Evolutionary conservation across 306 rosid species (phyloP), one percentile per base, ranked within the genome.

Genomic region (Corylus americana): DNA sequence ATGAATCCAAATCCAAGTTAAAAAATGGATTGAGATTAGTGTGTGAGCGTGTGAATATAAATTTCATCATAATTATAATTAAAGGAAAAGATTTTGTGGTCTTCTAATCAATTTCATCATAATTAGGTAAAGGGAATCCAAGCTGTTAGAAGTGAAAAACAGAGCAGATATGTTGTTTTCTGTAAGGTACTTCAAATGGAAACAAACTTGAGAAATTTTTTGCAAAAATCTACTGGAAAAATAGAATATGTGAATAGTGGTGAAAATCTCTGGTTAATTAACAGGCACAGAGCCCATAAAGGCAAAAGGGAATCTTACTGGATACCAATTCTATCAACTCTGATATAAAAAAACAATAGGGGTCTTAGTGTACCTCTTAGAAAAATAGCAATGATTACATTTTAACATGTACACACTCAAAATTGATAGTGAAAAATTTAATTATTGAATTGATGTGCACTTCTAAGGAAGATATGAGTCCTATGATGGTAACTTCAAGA

Each of bases 51-150:
- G 53, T 12, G 5, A 0, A 49, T 12, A 29, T 27, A 44, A 62
- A 27, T 27, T 62, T 62, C 69, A 62, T 62, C 69, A n/a, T 53
- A 27, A 29, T 54, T 22, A 66, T 31, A 31, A 31, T 31, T 31
- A 31, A 31, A 31, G 35, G 35, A 31, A 31, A 31, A 31, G 35
- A 31, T 31, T 31, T 59, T 25, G 25, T 25, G 35, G 66, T 11
- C 66, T 59, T 0, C 25, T 35, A 29, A 29, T 27, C 44, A 62
- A 27, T 27, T 62, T 62, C 69, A 29, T 62, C 69, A n/a, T 53
- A 20, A 29, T 54, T 22, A 66, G 17, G 71, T 4, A 48, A 78
- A 22, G 49, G 67, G 77, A 73, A 73, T 51, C 31, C 35, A 70
- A 76, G 70, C 47, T 7, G 47, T 58, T 61, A 44, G 72, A 79